Evolutionary conservation across 768 basidiomycete species (phyloP).

Genomic region (Strobilomyces dryophilus): DNA sequence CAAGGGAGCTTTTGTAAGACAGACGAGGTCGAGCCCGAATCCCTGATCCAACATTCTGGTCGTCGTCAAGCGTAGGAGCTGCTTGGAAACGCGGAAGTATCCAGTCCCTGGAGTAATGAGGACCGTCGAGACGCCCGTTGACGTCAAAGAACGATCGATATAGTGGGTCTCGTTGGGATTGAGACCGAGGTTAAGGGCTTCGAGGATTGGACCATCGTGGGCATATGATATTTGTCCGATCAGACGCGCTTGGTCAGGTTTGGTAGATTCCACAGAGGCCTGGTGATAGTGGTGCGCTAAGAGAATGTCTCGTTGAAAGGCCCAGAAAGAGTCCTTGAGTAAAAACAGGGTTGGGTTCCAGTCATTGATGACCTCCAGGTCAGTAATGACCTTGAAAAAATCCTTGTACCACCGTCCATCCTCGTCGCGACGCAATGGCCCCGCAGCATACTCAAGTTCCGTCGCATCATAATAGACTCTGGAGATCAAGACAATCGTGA

Average conservation of each 20-base stretch:
- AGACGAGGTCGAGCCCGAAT: slow-evolving; percentile 82
- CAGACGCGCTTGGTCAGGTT: slow-evolving; percentile 53
- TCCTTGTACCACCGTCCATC: slow-evolving; percentile 86
- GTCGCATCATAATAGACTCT: slow-evolving; percentile 83
- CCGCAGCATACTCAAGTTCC: slow-evolving; percentile 79
- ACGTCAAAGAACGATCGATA: slow-evolving; percentile 87
- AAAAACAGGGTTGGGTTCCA: slow-evolving; percentile 85
- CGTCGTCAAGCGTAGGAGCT: slow-evolving; percentile 85
- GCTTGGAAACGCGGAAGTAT: slow-evolving; percentile 89
- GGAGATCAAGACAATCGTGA: slow-evolving; percentile 92
- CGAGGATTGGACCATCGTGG: slow-evolving; percentile 93
- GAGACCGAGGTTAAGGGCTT: slow-evolving; percentile 88
- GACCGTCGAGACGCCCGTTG: slow-evolving; percentile 81
- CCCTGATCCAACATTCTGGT: slow-evolving; percentile 94
- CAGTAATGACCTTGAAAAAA: slow-evolving; percentile 93
- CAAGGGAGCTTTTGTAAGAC: slow-evolving; percentile 85
- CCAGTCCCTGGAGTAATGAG: slow-evolving; percentile 93
- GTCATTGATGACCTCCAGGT: slow-evolving; percentile 82
- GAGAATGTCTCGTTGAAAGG: slow-evolving; percentile 87
- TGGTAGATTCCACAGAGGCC: slow-evolving; percentile 46
- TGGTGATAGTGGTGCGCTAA: slow-evolving; percentile 87
- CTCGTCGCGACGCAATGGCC: slow-evolving; percentile 73
- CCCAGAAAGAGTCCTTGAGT: slow-evolving; percentile 87
- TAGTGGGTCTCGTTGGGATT: slow-evolving; percentile 94
- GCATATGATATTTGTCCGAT: slow-evolving; percentile 81